A percentile compares a stretch with the other conserved stretches of the same genome.
These are phyloP conservation scores for Mycosarcoma mackinlayi DNA, from an alignment of 1,284 basidiomycete species.

Conservation along the genomic window DNA sequence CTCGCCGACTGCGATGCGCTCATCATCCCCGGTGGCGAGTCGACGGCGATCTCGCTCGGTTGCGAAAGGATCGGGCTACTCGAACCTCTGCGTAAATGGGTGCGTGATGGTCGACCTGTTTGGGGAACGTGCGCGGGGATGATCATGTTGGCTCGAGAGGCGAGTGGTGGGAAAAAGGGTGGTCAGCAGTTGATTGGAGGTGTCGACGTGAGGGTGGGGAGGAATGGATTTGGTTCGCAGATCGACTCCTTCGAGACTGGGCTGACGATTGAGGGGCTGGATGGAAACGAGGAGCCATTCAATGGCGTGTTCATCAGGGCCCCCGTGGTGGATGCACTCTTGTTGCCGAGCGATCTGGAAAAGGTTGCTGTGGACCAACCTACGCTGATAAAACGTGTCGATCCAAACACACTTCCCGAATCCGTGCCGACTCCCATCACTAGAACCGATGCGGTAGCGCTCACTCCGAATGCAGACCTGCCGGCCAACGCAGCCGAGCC, in stretches of 20 bases:
- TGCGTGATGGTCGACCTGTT: conserved; percentile 74
- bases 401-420: conserved; percentile 8
- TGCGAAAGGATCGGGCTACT: conserved; percentile 82
- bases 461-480: conserved; percentile 15
- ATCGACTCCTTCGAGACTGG: conserved; percentile 89
- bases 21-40: conserved; percentile 90
- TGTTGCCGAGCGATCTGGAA: conserved; percentile 40
- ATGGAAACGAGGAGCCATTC: conserved; percentile 74
- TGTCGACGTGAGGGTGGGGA: conserved; percentile 80
- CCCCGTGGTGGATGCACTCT: conserved; percentile 73
- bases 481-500: conserved; percentile 17
- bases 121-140: conserved; percentile 99
- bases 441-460: conserved; percentile 15
- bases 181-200: conserved; percentile 88
- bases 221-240: conserved; percentile 78
- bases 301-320: conserved; percentile 94
- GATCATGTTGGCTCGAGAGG: conserved; percentile 78
- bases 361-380: conserved; percentile 44
- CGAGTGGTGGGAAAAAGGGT: conserved; percentile 80
- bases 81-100: conserved; percentile 81
- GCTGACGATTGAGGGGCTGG: conserved; percentile 76
- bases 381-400: conserved; percentile 36
- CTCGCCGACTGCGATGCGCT: conserved; percentile 82
- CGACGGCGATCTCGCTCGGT: conserved; percentile 90
- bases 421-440: conserved; percentile 18